A percentile compares a stretch with the other conserved stretches of the same genome.
These are phyloP conservation scores for Aspergillus awamori DNA, from an alignment of 2,329 filamentous ascomycete species.

Conservation along the genomic window DNA sequence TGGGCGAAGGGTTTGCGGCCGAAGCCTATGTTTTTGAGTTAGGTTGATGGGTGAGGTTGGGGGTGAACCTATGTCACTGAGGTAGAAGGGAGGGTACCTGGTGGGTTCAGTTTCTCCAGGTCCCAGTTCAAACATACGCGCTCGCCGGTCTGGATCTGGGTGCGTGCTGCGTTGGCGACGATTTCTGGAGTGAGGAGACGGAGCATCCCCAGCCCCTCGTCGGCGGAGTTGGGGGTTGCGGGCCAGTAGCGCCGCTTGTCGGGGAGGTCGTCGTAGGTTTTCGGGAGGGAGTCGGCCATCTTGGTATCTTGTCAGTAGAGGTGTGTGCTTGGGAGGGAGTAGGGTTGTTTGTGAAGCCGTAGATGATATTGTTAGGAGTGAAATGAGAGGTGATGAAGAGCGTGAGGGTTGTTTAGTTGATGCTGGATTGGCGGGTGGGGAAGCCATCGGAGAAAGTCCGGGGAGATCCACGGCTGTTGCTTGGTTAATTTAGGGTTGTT, in stretches of 20 bases:
- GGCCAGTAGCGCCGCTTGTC: conserved; percentile 56
- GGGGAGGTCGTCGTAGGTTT: conserved; percentile 47
- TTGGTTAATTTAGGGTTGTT: too few species aligned
- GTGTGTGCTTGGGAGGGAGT: too few species aligned
- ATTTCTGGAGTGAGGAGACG: conserved; percentile 56
- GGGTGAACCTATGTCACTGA: too few species aligned
- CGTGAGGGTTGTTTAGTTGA: too few species aligned
- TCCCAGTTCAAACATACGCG: conserved; percentile 61
- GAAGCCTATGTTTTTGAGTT: conserved; percentile 44
- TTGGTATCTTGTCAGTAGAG: too few species aligned
- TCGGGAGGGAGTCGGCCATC: conserved; percentile 23
- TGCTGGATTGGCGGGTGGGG: too few species aligned
- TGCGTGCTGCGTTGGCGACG: conserved; percentile 54
- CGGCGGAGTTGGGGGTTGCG: conserved; percentile 47
- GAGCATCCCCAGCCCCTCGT: conserved; percentile 59
- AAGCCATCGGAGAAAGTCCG: too few species aligned
- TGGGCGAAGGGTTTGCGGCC: conserved; percentile 56
- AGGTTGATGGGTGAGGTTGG: conserved; percentile 2
- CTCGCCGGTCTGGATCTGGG: conserved; percentile 57
- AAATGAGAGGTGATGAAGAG: too few species aligned
- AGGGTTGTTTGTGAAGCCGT: too few species aligned
- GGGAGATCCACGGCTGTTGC: too few species aligned
- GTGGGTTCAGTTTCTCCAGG: conserved; percentile 57
- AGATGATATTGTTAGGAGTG: too few species aligned
- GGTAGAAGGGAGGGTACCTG: conserved; percentile 26